Evolutionary conservation across 106 monocot species (phyloP).

Genomic region (Acanthochlamys bracteata): DNA sequence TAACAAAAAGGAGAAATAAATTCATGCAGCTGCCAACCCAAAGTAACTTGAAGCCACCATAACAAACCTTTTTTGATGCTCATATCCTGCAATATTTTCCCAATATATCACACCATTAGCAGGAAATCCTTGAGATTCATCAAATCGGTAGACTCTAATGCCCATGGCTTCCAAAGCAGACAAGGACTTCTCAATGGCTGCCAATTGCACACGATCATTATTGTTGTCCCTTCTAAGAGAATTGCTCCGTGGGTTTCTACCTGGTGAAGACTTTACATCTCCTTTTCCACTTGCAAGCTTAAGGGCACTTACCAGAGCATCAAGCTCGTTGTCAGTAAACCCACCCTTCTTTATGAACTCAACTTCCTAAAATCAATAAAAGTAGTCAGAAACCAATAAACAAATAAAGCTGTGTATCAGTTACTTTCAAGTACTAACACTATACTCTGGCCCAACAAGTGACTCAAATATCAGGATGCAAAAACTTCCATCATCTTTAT

Average conservation of each 20-base stretch:
- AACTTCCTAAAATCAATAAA: conserved; percentile 75
- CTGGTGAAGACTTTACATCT: conserved; percentile 21
- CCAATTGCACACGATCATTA: conserved; percentile 11
- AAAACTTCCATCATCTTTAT: conserved; percentile 37
- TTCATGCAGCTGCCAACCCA: too few relatives aligned
- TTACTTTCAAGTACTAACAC: conserved; percentile 40
- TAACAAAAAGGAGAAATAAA: too few relatives aligned
- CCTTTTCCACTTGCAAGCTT: conserved; percentile 46
- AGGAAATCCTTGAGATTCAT: conserved; percentile 46
- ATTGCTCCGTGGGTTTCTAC: conserved; percentile 27
- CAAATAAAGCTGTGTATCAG: neutral
- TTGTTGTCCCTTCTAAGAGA: conserved; percentile 22
- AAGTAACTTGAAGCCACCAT: too few relatives aligned
- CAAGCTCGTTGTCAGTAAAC: conserved; percentile 61
- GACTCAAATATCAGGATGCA: conserved; percentile 79
- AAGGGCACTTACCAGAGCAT: conserved; percentile 64
- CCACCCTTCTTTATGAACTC: conserved; percentile 88
- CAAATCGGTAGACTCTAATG: conserved; percentile 76
- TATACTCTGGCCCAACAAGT: conserved; percentile 54
- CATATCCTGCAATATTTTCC: conserved; percentile 97
- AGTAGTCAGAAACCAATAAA: neutral
- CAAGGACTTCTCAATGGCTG: conserved; percentile 49
- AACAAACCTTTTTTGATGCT: conserved; percentile 74
- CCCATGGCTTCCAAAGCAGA: conserved; percentile 87
- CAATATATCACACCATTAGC: conserved; percentile 49